Base-by-base conservation (phyloP, 768 basidiomycete species). In the Dentipellis sp. region DNA sequence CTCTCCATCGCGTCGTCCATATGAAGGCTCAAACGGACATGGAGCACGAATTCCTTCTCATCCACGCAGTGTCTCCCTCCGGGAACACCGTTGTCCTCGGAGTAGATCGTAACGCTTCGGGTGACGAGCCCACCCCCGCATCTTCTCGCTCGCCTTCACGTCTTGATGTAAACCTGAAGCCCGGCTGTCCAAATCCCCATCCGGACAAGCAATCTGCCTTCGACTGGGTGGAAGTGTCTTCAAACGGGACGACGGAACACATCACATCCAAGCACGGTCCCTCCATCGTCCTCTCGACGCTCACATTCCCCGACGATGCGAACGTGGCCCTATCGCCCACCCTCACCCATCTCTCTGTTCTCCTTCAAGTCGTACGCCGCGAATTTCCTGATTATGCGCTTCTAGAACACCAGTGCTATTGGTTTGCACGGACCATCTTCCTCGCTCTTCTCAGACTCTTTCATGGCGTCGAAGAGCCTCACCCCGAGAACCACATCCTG, bases 21-120 rank as follows among this genome's bases (percentile, higher is more conserved):
- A 55, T 58, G 53, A 62, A 62, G 39, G 55, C 56, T 14, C 38
- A 50, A 37, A 40, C 47, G 10, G 56, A 55, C 38, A 62, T 62
- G 61, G 61, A 62, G 19, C 61, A 62, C 56, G 61, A 62, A 42
- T 58, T 55, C 35, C 61, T 62, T 45, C 12, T 62, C 49, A 40
- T 62, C 14, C 23, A 57, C 40, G 56, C 50, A 7, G 17, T 17
- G 2, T 54, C 56, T 22, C 56, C 59, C 2, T 58, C 54, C n/a
- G 59, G 59, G 21, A 29, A 56, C n/a, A 49, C 50, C 22, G 37
- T 60, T 49, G 53, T 60, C 4, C 54, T 62, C 10, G 56, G 59
- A 39, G 49, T 62, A 40, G 61, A 62, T 54, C 61, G 61, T 34
- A 62, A 62, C n/a, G 61, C 54, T 2, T 35, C 6, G 17, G 48